Percentiles rank a stretch among this genome's conserved stretches.
Evolutionary conservation across 495 filamentous ascomycete genomes (phyloP).

Genomic region (Clohesyomyces aquaticus): DNA sequence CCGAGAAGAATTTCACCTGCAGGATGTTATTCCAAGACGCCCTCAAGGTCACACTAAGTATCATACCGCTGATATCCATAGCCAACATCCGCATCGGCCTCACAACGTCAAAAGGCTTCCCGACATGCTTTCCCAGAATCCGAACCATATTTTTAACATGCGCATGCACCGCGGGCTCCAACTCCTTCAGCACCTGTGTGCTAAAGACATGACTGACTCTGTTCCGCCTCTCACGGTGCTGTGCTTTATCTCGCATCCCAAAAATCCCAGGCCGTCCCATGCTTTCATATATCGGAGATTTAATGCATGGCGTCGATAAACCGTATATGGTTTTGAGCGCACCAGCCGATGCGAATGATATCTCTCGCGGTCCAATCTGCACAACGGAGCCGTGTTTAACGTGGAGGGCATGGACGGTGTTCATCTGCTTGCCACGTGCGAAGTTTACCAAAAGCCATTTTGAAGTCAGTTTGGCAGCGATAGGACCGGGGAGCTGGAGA

Average conservation of each 20-base stretch:
- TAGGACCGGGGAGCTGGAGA: slow-evolving; percentile 4
- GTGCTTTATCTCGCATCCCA: slow-evolving; percentile 7
- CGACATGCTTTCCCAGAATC: not conserved
- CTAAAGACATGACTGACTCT: slow-evolving; percentile 3
- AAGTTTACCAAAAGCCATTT: slow-evolving; percentile 9
- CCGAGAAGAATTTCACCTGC: slow-evolving; percentile 12
- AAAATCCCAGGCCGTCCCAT: not conserved
- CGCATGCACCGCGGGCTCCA: slow-evolving; percentile 10
- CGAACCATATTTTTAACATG: not conserved
- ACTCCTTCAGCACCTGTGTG: slow-evolving; percentile 1
- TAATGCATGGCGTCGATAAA: not conserved
- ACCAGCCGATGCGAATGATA: not conserved
- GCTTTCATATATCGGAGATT: slow-evolving; percentile 1
- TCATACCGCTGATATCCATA: slow-evolving; percentile 1
- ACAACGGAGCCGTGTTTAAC: not conserved
- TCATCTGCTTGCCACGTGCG: slow-evolving; percentile 4
- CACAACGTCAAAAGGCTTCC: slow-evolving; percentile 1
- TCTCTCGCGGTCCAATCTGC: slow-evolving; percentile 7
- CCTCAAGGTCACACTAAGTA: no score
- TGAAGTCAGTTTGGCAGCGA: slow-evolving; percentile 2
- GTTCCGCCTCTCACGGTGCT: slow-evolving; percentile 7
- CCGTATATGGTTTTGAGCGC: slow-evolving; percentile 1
- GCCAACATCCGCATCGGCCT: slow-evolving; percentile 6
- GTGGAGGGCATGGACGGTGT: slow-evolving; percentile 4
- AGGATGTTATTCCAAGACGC: not conserved